Percentiles rank a stretch among this genome's conserved stretches.
Evolutionary conservation across 2,329 filamentous ascomycete species (phyloP).

Genomic region (Venturia nashicola): DNA sequence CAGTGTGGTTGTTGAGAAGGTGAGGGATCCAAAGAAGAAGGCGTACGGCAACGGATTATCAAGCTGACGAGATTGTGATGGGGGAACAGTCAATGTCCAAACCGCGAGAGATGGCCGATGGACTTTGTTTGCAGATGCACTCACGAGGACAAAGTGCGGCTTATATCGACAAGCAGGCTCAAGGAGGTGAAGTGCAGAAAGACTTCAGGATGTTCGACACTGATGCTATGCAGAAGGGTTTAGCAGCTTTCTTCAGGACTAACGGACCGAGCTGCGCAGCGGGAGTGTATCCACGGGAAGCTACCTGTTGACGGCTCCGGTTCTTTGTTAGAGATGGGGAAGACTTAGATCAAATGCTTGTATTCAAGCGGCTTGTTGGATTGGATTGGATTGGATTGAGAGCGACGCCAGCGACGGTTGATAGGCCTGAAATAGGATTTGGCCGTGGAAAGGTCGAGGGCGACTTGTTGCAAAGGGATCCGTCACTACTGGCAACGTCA

Average conservation of each 20-base stretch:
- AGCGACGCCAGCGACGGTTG: background rate
- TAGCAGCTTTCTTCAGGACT: constrained; percentile 1
- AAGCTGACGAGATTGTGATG: background rate
- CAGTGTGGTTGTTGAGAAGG: background rate
- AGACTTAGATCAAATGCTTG: background rate
- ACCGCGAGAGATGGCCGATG: constrained; percentile 1
- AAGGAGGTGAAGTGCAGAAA: background rate
- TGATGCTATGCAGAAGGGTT: constrained; percentile 1
- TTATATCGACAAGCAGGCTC: constrained; percentile 2
- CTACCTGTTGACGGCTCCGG: background rate
- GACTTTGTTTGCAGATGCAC: background rate
- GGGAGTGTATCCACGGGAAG: background rate
- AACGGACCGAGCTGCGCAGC: background rate
- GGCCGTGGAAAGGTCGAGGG: background rate
- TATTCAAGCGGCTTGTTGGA: background rate
- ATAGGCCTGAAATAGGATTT: background rate
- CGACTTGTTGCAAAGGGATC: background rate
- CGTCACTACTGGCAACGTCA: constrained; percentile 1
- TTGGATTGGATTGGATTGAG: background rate
- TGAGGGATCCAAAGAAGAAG: background rate
- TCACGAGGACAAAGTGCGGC: background rate
- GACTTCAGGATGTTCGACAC: background rate
- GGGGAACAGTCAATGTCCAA: background rate
- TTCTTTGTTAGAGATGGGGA: background rate
- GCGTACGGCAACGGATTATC: background rate